Evolutionary conservation across 306 rosid genomes (phyloP).

Genomic region (Rosa lucieae): DNA sequence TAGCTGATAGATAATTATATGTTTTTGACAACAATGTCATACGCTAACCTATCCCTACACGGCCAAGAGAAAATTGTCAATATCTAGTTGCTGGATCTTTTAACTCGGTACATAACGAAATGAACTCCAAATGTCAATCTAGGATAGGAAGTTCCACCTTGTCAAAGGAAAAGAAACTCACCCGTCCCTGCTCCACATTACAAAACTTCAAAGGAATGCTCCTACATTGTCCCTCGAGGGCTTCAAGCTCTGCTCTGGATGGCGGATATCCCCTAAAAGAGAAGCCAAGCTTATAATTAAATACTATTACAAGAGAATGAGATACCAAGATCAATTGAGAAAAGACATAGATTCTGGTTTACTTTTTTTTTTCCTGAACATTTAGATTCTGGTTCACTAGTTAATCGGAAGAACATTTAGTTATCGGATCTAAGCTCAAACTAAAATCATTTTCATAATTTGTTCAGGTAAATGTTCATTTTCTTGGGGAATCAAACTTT

Average conservation of each 20-base stretch:
- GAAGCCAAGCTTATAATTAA: neutral
- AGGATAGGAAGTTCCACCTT: conserved; percentile 63
- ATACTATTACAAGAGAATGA: neutral
- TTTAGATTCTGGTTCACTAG: neutral
- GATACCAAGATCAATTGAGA: neutral
- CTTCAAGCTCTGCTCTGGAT: conserved; percentile 52
- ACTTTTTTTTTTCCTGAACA: no score
- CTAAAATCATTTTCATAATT: neutral
- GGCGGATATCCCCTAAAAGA: conserved; percentile 63
- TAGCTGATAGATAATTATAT: no score
- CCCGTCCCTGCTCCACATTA: conserved; percentile 58
- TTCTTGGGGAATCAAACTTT: neutral
- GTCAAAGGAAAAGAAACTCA: conserved; percentile 70
- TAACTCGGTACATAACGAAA: neutral
- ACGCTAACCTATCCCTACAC: neutral
- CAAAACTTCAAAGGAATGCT: conserved; percentile 65
- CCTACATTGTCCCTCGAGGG: conserved; percentile 50
- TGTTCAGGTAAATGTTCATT: neutral
- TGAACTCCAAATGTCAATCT: conserved; percentile 38
- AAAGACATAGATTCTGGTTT: neutral
- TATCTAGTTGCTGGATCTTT: neutral
- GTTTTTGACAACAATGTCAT: neutral
- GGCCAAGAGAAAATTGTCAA: neutral
- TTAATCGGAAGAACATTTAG: neutral
- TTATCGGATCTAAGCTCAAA: neutral